Percentiles rank a stretch among this genome's conserved stretches.
These are phyloP conservation scores for Neotropicomus parvogracilis DNA, from an alignment of 1,284 basidiomycete genomes.

Conservation along the genomic window DNA sequence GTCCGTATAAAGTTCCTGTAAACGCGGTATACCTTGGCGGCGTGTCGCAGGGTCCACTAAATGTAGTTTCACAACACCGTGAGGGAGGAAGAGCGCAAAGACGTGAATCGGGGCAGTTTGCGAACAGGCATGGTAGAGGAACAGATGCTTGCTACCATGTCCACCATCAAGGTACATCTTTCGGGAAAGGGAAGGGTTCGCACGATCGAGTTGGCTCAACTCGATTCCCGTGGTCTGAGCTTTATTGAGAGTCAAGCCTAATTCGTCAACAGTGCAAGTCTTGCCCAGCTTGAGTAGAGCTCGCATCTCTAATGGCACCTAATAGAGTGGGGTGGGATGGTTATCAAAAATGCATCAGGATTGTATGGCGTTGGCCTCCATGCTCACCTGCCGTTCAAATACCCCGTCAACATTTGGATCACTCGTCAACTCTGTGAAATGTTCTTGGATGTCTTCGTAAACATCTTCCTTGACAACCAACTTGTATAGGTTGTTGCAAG, in stretches of 20 bases:
- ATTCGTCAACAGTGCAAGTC: constrained; percentile 70
- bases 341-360: constrained; percentile 9
- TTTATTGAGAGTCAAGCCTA: constrained; percentile 72
- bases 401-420: constrained; percentile 95
- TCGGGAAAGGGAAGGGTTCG: constrained; percentile 54
- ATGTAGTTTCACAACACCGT: constrained; percentile 74
- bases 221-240: constrained; percentile 86
- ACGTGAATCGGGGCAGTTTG: constrained; percentile 78
- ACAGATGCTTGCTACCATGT: constrained; percentile 74
- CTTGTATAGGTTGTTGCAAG: constrained; percentile 80
- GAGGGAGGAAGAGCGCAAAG: constrained; percentile 85
- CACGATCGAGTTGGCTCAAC: constrained; percentile 76
- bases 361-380: neutral
- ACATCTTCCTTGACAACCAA: constrained; percentile 81
- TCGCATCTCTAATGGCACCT: constrained; percentile 85
- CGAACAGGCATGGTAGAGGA: constrained; percentile 88
- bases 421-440: constrained; percentile 90
- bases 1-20: constrained; percentile 72
- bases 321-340: neutral
- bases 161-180: constrained; percentile 79
- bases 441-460: constrained; percentile 82
- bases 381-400: constrained; percentile 82
- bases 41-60: constrained; percentile 87
- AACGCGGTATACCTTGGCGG: constrained; percentile 76
- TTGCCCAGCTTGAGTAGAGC: constrained; percentile 85